phyloP scores from a whole-genome alignment of 192 early-diverging fungal species.

The Thamnidium elegans region DNA sequence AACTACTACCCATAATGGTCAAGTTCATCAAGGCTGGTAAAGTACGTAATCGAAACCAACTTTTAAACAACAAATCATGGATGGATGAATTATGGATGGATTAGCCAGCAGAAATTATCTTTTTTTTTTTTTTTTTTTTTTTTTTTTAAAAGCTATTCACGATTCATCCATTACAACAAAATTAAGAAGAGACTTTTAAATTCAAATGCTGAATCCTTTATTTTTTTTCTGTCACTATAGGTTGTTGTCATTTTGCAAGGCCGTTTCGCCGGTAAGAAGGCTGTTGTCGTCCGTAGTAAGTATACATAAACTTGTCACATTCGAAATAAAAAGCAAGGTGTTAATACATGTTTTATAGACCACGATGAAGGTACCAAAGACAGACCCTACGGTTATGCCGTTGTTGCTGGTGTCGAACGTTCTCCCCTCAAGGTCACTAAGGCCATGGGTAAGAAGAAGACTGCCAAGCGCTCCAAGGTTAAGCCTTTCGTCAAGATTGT shows the following conservation, averaged over 20 bases:
- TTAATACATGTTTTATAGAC: constrained; percentile 43
- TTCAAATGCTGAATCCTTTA: not conserved
- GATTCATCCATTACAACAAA: not conserved
- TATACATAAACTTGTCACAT: constrained; percentile 20
- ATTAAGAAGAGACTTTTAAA: not conserved
- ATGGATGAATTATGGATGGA: constrained; percentile 34
- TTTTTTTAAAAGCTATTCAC: no score
- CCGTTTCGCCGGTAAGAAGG: constrained; percentile 99
- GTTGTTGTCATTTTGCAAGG: constrained; percentile 98
- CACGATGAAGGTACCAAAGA: constrained; percentile 97
- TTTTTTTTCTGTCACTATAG: constrained; percentile 41
- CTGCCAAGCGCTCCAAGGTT: constrained; percentile 94
- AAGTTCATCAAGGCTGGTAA: constrained; percentile 61
- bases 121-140: not conserved
- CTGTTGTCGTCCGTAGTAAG: constrained; percentile 91
- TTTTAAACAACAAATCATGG: constrained; percentile 2
- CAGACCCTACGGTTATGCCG: constrained; percentile 95
- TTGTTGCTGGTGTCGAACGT: constrained; percentile 96
- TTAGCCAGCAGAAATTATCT: not conserved
- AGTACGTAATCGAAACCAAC: constrained; percentile 34
- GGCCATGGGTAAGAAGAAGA: constrained; percentile 91
- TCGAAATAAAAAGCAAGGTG: constrained; percentile 25
- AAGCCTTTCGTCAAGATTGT: constrained; percentile 99
- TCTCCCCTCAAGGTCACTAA: constrained; percentile 98
- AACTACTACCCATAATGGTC: constrained; percentile 36